Evolutionary conservation across 768 basidiomycete species (phyloP).

Genomic region (Nidularia sp.): DNA sequence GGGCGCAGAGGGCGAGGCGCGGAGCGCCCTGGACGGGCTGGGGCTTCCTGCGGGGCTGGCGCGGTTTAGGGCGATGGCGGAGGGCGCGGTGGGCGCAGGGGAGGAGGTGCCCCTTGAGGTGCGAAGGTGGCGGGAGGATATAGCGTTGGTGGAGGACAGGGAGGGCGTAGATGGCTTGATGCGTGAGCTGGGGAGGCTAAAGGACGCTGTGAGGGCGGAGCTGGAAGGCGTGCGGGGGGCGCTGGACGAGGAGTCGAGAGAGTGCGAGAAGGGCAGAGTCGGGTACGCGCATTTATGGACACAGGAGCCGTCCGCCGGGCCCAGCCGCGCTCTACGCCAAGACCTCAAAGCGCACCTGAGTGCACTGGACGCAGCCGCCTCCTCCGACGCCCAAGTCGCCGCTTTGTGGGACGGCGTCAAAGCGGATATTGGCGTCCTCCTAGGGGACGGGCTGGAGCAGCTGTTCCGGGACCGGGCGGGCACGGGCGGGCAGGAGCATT

Average conservation of each 20-base stretch:
- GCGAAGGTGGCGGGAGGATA: conserved; percentile 70
- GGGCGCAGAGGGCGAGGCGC: conserved; percentile 72
- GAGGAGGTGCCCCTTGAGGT: conserved; percentile 72
- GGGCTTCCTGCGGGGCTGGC: conserved; percentile 70
- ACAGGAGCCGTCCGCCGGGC: conserved; percentile 74
- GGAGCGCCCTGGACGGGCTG: conserved; percentile 76
- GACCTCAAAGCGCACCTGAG: conserved; percentile 75
- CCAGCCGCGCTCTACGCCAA: conserved; percentile 66
- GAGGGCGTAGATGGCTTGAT: conserved; percentile 67
- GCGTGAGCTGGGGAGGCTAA: conserved; percentile 52
- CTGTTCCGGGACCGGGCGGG: conserved; percentile 52
- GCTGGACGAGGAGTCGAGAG: conserved; percentile 77
- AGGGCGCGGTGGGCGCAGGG: conserved; percentile 56
- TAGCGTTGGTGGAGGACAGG: conserved; percentile 61
- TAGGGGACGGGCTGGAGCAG: conserved; percentile 57
- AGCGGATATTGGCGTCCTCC: conserved; percentile 59
- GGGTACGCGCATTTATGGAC: conserved; percentile 86
- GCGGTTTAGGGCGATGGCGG: conserved; percentile 68
- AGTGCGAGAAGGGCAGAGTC: conserved; percentile 86
- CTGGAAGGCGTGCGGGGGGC: conserved; percentile 61
- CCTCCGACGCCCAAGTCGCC: conserved; percentile 74
- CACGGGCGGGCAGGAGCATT: conserved; percentile 25
- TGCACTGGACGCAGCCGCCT: conserved; percentile 71
- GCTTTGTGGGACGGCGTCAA: conserved; percentile 68
- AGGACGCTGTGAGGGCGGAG: conserved; percentile 51